Evolutionary conservation across 2,329 filamentous ascomycete genomes (phyloP).

Genomic region (Aspergillus awamori): DNA sequence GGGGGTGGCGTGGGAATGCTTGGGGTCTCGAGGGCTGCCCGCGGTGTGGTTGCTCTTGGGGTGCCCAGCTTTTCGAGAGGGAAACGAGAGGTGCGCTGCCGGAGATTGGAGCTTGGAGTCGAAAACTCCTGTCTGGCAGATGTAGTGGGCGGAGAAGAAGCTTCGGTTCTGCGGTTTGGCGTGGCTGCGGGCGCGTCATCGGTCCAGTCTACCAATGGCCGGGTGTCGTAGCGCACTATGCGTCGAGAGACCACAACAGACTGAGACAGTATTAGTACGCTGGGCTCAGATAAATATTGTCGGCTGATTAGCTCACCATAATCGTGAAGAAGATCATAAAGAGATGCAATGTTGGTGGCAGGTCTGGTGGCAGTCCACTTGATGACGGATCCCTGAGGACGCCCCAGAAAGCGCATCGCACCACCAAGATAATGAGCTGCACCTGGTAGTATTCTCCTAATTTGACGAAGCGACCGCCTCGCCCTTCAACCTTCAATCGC

Average conservation of each 20-base stretch:
- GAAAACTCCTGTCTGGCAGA: conserved; percentile 18
- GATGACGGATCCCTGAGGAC: conserved; percentile 44
- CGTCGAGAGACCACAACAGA: conserved; percentile 42
- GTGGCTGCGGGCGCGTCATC: conserved; percentile 38
- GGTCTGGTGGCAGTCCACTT: conserved; percentile 33
- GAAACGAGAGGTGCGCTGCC: conserved; percentile 33
- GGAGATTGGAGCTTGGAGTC: conserved; percentile 19
- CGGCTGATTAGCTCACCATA: conserved; percentile 33
- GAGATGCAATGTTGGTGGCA: conserved; percentile 41
- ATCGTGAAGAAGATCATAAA: conserved; percentile 46
- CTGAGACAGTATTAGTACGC: conserved; percentile 32
- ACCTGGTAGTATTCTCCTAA: conserved; percentile 51
- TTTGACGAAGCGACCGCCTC: conserved; percentile 45
- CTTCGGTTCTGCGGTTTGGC: conserved; percentile 25
- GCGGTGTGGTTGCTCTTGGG: conserved; percentile 29
- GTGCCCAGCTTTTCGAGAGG: conserved; percentile 46
- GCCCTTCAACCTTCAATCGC: conserved; percentile 47
- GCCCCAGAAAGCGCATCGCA: conserved; percentile 50
- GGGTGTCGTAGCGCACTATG: conserved; percentile 44
- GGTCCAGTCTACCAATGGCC: conserved; percentile 47
- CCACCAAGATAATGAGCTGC: conserved; percentile 49
- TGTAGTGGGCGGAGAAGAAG: conserved; percentile 22
- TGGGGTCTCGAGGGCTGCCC: conserved; percentile 24
- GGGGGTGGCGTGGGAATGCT: conserved; percentile 43
- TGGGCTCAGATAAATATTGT: neutral